Conservation (phyloP, 176 grass and related monocot species). For the Ampelocalamus luodianensis region DNA sequence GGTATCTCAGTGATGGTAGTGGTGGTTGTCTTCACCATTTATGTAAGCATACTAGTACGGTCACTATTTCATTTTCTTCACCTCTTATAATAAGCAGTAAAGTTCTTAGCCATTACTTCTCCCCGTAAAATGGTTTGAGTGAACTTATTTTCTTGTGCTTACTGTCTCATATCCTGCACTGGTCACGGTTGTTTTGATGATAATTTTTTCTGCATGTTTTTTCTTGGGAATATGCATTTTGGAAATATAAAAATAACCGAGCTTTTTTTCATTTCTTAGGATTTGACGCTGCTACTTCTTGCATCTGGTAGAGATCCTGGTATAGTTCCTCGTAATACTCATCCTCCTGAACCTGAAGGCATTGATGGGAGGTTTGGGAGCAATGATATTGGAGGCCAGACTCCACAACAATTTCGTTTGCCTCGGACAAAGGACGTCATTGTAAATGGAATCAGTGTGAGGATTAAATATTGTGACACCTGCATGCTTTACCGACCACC, state of each 20-base stretch:
- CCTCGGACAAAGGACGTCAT: slow-evolving; percentile 76
- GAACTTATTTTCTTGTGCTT: slow-evolving; percentile 20
- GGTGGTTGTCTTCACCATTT: slow-evolving; percentile 82
- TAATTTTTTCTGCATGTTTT: slow-evolving; percentile 23
- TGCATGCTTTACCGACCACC: slow-evolving; percentile 92
- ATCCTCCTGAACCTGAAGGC: slow-evolving; percentile 77
- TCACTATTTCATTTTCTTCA: background rate
- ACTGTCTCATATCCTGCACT: background rate
- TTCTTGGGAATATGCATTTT: slow-evolving; percentile 16
- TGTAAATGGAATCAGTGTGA: slow-evolving; percentile 80
- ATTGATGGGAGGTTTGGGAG: slow-evolving; percentile 36
- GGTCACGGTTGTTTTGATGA: background rate
- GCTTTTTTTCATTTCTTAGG: slow-evolving; percentile 47
- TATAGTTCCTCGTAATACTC: slow-evolving; percentile 84
- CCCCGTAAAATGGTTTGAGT: background rate
- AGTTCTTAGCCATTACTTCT: background rate
- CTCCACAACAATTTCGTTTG: slow-evolving; percentile 75
- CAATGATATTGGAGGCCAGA: slow-evolving; percentile 53
- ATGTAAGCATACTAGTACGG: slow-evolving; percentile 67
- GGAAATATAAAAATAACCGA: slow-evolving; percentile 23
- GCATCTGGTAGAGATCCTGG: slow-evolving; percentile 92
- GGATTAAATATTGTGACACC: slow-evolving; percentile 89
- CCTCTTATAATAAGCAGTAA: background rate
- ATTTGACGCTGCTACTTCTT: slow-evolving; percentile 76
- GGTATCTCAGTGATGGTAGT: slow-evolving; percentile 88